Base-by-base conservation (phyloP, 768 basidiomycete species). In the Tulasnella sp. region DNA sequence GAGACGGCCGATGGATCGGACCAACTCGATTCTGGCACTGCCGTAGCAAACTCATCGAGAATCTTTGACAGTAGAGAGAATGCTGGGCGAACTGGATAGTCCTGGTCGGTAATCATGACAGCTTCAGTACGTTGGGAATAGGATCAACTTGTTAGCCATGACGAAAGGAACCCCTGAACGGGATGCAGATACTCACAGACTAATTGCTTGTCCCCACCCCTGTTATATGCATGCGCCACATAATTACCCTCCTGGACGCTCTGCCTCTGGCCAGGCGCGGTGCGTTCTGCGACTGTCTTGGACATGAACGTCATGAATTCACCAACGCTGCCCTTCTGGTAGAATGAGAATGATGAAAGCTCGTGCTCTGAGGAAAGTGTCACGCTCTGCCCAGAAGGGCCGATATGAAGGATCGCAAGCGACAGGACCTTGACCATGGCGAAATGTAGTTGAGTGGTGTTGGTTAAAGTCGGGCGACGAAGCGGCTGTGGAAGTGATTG, bases 271-370 rank as follows among this genome's bases (percentile, higher is more conserved):
- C 94, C 95, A 77, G 90, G 89, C 7, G 87, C 86, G 19, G 96
- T 99, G 67, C 96, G 87, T 80, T 96, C 94, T 49, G 90, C 90
- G 39, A 98, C 94, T 1, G 96, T 98, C 87, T 91, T 94, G 67
- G 92, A 89, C 83, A 97, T 92, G 87, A 99, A 99, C 34, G 89
- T 87, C 89, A 99, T 88, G 84, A 99, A 98, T 85, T 99, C 97
- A 72, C 86, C 89, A 72, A 97, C 90, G 22, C 92, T 90, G 68
- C 93, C 91, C 78, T 88, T 86, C 85, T 97, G 95, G 84, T 96
- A 97, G 86, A 98, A 99, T 38, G 92, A 91, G 86, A 96, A 98
- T 14, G 91, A 91, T 36, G 91, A 93, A 17, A 98, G 87, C 81
- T 99, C 97, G 64, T 87, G 89, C 19, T 91, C 90, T 49, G 84